These are phyloP conservation scores for Exophiala bonariae DNA, from an alignment of 2,329 filamentous ascomycete genomes.

Conservation along the genomic window DNA sequence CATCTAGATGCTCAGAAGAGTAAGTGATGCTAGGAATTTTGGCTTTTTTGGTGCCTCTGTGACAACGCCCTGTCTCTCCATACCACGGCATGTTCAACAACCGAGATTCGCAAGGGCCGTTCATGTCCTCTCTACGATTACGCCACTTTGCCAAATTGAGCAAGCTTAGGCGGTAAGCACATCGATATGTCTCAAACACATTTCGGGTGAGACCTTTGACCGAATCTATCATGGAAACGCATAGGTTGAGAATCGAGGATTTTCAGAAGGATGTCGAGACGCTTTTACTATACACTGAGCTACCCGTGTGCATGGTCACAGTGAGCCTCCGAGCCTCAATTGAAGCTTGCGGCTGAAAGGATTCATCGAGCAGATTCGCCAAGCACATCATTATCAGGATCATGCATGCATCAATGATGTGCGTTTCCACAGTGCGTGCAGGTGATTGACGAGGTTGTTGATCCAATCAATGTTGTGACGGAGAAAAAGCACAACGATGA, in stretches of 20 bases:
- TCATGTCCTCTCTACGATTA: slow-evolving; percentile 11
- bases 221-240: slow-evolving; percentile 3
- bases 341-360: slow-evolving; percentile 31
- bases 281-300: too few relatives aligned
- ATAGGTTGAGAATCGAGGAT: background rate
- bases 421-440: slow-evolving; percentile 6
- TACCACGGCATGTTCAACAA: slow-evolving; percentile 1
- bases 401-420: slow-evolving; percentile 24
- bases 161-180: slow-evolving; percentile 1
- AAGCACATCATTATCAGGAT: slow-evolving; percentile 12
- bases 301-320: too few relatives aligned
- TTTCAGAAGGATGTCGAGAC: too few relatives aligned
- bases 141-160: slow-evolving; percentile 17
- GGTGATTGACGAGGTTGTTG: slow-evolving; percentile 1
- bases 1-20: slow-evolving; percentile 7
- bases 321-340: background rate
- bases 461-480: slow-evolving; percentile 18
- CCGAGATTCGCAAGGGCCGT: slow-evolving; percentile 23
- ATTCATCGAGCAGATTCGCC: slow-evolving; percentile 27
- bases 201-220: too few relatives aligned
- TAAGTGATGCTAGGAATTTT: slow-evolving; percentile 10
- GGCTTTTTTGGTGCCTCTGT: slow-evolving; percentile 11
- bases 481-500: slow-evolving; percentile 16
- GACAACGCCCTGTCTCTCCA: slow-evolving; percentile 10
- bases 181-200: slow-evolving; percentile 17